Base-by-base conservation (phyloP, 805 yeast species). In the Starmera amethionina region DNA sequence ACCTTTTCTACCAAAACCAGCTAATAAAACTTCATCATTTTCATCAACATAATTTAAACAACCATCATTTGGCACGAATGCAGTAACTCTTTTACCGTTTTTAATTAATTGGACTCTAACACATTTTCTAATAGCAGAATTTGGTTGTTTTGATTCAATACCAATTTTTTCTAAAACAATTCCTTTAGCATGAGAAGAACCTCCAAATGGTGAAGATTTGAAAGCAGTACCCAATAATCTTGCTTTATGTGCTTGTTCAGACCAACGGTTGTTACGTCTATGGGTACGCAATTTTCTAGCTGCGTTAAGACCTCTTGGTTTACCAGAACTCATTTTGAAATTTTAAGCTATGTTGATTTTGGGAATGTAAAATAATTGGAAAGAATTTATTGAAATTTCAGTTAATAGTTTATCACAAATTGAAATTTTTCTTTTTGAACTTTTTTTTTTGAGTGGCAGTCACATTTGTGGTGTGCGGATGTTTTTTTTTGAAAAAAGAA, bases 1-100 rank as follows among this genome's bases (percentile, higher is more conserved):
- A 80, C 98, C 98, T 82, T 96, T 93, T 79, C 97, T 88, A 87
- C 99, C 99, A 88, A 93, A 93, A 82, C 99, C 99, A 65, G 99
- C 97, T 63, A 93, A 80, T 65, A 93, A 79, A 63, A 93, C 99
- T 75, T 93, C 97, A 77, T 93, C 99, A 81, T 93, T 93, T 79
- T 93, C 97, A 71, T 93, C 99, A 64, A 93, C 97, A 63, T 82
- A 93, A 93, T 93, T 93, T 73, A 93, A 77, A 82, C 98, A 93
- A 90, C 99, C 99, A 77, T 93, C 99, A 67, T 93, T 90, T 74
- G 99, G 98, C 68, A 93, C 99, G 94, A 93, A 93, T 72, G 99
- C 99, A 65, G 98, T 93, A 59, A 89, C 98, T 78, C 86, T 90
- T 84, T 90, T 93, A 79, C 98, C 97, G 86, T 93, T 93, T 86